phyloP scores from a whole-genome alignment of 768 basidiomycete genomes.

The Gelatoporia subvermispora region DNA sequence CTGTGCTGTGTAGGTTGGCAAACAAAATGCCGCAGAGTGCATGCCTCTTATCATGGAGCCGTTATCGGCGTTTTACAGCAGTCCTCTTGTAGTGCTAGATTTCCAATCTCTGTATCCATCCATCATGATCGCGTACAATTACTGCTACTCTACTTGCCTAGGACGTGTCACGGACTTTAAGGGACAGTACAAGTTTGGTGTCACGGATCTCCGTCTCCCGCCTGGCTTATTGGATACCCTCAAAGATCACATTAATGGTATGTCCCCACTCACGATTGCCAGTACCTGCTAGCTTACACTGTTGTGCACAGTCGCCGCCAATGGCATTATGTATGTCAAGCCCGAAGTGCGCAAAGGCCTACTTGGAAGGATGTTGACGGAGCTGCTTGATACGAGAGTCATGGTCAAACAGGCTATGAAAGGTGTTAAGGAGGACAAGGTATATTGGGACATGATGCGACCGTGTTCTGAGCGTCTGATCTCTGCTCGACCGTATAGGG shows the following conservation, averaged over 20 bases:
- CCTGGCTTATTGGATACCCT: conserved; percentile 65
- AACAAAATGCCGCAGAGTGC: conserved; percentile 94
- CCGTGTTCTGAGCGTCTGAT: neutral
- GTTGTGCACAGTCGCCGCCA: conserved; percentile 73
- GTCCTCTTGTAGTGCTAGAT: conserved; percentile 90
- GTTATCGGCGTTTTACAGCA: conserved; percentile 85
- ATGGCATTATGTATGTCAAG: conserved; percentile 94
- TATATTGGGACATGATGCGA: conserved; percentile 23
- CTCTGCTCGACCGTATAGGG: conserved; percentile 42
- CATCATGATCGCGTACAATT: conserved; percentile 98
- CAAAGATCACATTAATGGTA: conserved; percentile 74
- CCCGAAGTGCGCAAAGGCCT: conserved; percentile 78
- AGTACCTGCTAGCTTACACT: neutral
- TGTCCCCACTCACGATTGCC: conserved; percentile 13
- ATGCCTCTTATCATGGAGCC: conserved; percentile 97
- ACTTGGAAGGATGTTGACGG: conserved; percentile 85
- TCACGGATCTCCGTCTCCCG: conserved; percentile 64
- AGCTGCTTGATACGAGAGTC: conserved; percentile 89
- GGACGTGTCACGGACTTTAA: conserved; percentile 86
- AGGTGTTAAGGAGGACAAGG: conserved; percentile 68
- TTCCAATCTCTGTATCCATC: conserved; percentile 97
- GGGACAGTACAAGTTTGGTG: conserved; percentile 84
- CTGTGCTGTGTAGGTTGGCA: conserved; percentile 65
- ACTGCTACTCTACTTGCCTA: conserved; percentile 94
- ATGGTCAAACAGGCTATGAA: conserved; percentile 99